Conservation (phyloP, 179 eudicot species). For the Vitellaria paradoxa region DNA sequence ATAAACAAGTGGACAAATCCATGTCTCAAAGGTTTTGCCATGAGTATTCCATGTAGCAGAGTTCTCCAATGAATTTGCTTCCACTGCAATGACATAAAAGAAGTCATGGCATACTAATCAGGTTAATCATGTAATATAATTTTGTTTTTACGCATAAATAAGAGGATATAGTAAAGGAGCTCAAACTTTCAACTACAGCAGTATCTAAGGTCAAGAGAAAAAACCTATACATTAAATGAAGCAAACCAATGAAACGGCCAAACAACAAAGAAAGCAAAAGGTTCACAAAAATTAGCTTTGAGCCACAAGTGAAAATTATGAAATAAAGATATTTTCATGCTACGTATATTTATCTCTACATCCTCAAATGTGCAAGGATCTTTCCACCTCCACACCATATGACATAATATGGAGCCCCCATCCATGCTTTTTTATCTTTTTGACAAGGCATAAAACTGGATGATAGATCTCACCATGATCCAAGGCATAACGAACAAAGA, state of each 20-base stretch:
- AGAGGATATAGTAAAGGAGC: not conserved
- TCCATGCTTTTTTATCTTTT: not conserved
- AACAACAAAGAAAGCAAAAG: not conserved
- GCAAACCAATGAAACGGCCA: not conserved
- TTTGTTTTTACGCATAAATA: not conserved
- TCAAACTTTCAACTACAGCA: not conserved
- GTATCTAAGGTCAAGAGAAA: not conserved
- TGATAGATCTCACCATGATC: not conserved
- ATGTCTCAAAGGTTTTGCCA: slow-evolving; percentile 72
- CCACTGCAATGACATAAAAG: slow-evolving; percentile 43
- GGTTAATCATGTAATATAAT: not conserved
- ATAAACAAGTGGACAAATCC: slow-evolving; percentile 92
- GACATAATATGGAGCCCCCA: not conserved
- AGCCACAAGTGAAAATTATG: not conserved
- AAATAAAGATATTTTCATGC: not conserved
- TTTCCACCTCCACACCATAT: not conserved
- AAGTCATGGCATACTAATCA: not conserved
- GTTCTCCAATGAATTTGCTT: slow-evolving; percentile 74
- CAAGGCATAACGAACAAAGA: not conserved
- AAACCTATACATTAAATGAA: not conserved
- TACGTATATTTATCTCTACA: not conserved
- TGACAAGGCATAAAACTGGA: not conserved
- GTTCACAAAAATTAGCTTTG: not conserved
- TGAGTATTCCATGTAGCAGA: slow-evolving; percentile 64
- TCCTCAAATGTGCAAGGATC: not conserved